Evolutionary conservation across 2,329 filamentous ascomycete genomes (phyloP), one percentile per base, ranked within the genome.

Genomic region (Fusarium sp.): DNA sequence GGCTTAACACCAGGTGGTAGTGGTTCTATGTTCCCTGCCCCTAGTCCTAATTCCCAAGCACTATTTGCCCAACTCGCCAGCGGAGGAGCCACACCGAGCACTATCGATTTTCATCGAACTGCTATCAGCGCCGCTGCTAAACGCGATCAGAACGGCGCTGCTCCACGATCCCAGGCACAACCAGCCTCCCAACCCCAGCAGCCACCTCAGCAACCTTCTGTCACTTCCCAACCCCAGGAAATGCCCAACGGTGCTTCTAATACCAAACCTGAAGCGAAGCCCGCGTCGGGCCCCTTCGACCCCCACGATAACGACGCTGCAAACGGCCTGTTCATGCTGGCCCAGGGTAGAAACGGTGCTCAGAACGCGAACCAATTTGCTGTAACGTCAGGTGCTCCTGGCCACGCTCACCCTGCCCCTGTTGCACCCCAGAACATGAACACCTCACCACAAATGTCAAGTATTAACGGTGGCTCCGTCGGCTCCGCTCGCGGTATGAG

Each of bases 21-120:
- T 78, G 95, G 94, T 74, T 97, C 94, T 73, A 98, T 98, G 93
- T 98, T 98, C 83, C 94, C 95, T 58, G 92, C 91, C 56, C 91
- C 93, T 4, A 97, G 92, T 77, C 94, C 93, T 36, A 97, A 92
- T 78, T 92, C 93, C 0, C 91, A 94, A 82, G 91, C 92, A 51
- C 82, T 97, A 8, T 93, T 94, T 80, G 91, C 91, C 65, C 91
- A 92, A 71, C 83, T 96, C 37, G 89, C 92, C 69, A 92, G 88
- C 76, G 92, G 92, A 69, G 92, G 91, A 57, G 92, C 93, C 6
- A 99, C 96, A 2, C 96, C 96, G 10, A 91, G 91, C 65, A 97
- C 95, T 1, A 83, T 97, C 50, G 96, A 99, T 75, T 99, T 99
- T 75, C 95, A 98, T 74, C 91, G 95, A 62, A 97, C 95, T 69